Base-by-base conservation (phyloP, 306 rosid genomes). In the Begonia masoniana region DNA sequence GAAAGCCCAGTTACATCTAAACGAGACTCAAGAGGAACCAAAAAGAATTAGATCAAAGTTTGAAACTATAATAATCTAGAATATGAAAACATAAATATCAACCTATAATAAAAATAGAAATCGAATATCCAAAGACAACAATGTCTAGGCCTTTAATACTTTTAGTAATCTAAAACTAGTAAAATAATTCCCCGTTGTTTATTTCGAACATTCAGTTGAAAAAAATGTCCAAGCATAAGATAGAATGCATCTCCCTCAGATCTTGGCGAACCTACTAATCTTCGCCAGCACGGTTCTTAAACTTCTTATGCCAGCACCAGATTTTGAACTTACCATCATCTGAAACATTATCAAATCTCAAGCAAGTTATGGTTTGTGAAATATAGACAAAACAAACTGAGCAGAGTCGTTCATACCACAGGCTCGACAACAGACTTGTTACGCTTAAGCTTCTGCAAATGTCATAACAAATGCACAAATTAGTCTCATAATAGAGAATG, bases 321-420 rank as follows among this genome's bases (percentile, higher is more conserved):
- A 78, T 79, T 78, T 81, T 26, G 96, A 86, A 75, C 99, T 91
- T n/a, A 69, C 79, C 99, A 83, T 81, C 87, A 86, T 71, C 99
- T 83, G 78, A 70, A 81, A 57, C 54, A 19, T 24, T 56, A 43
- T 36, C 19, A 65, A 62, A 13, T 10, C 13, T 14, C 15, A 8
- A 15, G 15, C 23, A 13, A 41, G 43, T 2, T 1, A 10, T 1
- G 21, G 51, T 15, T 19, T 8, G n/a, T 0, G n/a, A 11, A 0
- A 13, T 19, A 11, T 21, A 17, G 48, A 13, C 53, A 52, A 4
- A n/a, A 56, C 69, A 59, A 43, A 23, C 54, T 42, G 23, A 55
- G 17, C 41, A 61, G 49, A 71, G 54, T 60, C 62, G 21, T 45
- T 53, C 69, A 58, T 81, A 86, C 96, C 95, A 78, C 60, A 51